phyloP scores from a whole-genome alignment of 257 asterid genomes.

The Eucommia ulmoides region DNA sequence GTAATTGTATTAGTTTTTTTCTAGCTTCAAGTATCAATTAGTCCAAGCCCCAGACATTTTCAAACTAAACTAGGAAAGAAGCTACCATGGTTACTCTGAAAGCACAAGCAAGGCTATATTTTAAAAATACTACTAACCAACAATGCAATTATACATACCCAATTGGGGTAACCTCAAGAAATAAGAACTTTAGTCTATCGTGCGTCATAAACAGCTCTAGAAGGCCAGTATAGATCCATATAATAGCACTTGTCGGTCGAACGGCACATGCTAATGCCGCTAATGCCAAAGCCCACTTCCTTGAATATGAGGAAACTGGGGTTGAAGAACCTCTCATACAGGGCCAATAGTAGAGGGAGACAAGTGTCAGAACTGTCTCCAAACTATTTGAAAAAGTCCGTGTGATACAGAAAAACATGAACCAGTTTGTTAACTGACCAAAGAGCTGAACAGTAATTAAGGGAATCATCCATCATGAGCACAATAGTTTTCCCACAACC shows the following conservation, averaged over 20 bases:
- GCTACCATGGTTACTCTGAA: slow-evolving; percentile 16
- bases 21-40: no score
- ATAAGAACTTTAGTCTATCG: slow-evolving; percentile 42
- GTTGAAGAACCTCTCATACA: slow-evolving; percentile 45
- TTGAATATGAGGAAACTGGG: slow-evolving; percentile 27
- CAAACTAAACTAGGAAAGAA: slow-evolving; percentile 3
- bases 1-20: no score
- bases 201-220: slow-evolving; percentile 44
- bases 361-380: slow-evolving; percentile 80
- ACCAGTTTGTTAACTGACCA: slow-evolving; percentile 81
- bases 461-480: slow-evolving; percentile 18
- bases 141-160: slow-evolving; percentile 66
- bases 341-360: slow-evolving; percentile 91
- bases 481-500: neutral
- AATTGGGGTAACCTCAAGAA: slow-evolving; percentile 63
- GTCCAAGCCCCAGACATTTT: no score
- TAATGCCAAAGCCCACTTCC: slow-evolving; percentile 55
- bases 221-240: slow-evolving; percentile 75
- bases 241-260: slow-evolving; percentile 92
- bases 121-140: no score
- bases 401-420: slow-evolving; percentile 87
- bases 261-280: slow-evolving; percentile 88
- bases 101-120: no score
- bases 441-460: slow-evolving; percentile 68
- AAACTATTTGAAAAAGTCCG: slow-evolving; percentile 80